A percentile compares a stretch with the other conserved stretches of the same genome.
phyloP scores from a whole-genome alignment of 441 rosid genomes.

The Hura crepitans region DNA sequence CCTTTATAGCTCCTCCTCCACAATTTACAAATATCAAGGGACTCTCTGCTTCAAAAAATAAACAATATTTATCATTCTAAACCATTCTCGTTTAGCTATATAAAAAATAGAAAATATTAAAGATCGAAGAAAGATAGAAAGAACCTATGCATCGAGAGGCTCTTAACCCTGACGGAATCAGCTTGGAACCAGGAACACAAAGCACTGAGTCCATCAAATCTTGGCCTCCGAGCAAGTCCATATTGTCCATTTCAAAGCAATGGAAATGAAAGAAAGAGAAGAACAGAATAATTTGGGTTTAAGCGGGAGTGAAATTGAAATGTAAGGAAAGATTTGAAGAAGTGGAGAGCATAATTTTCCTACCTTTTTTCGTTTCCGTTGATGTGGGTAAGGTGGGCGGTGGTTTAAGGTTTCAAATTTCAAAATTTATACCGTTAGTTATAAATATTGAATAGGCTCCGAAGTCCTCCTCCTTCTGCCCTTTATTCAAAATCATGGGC shows the following conservation, averaged over 20 bases:
- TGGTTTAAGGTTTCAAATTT: not conserved
- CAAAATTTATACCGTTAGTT: not conserved
- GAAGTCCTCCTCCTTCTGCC: no score
- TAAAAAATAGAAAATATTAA: not conserved
- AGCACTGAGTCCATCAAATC: constrained; percentile 44
- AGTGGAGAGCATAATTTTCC: no score
- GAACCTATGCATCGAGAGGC: constrained; percentile 43
- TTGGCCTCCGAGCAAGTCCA: not conserved
- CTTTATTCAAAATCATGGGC: not conserved
- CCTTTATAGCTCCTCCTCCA: constrained; percentile 48
- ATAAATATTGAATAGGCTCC: not conserved
- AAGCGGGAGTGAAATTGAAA: no score
- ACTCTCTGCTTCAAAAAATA: constrained; percentile 42
- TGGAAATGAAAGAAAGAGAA: not conserved
- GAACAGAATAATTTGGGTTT: not conserved
- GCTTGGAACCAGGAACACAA: constrained; percentile 54
- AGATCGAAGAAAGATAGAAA: not conserved
- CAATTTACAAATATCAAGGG: constrained; percentile 56
- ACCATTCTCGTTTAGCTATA: not conserved
- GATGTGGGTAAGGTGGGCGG: not conserved
- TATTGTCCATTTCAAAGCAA: not conserved
- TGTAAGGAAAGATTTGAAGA: not conserved
- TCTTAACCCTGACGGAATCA: constrained; percentile 42
- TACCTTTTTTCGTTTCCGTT: not conserved
- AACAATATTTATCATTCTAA: not conserved